Conservation (phyloP, 495 filamentous ascomycete genomes). For the Staphylotrichum longicolle region DNA sequence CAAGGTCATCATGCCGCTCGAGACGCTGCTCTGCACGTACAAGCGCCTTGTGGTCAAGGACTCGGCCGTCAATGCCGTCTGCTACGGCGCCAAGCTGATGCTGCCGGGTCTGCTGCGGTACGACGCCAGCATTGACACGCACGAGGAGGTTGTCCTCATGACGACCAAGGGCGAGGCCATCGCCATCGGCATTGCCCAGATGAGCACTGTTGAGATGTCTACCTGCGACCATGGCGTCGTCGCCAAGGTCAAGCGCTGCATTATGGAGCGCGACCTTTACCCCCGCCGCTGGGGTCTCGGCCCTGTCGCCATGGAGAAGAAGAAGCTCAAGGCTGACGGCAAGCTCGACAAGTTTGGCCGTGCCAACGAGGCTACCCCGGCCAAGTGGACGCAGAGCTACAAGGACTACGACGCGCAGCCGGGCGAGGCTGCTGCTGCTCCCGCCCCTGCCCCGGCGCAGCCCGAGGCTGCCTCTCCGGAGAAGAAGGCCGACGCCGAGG, state of each 20-base stretch:
- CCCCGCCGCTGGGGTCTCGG: slow-evolving; percentile 93
- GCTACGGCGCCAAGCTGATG: slow-evolving; percentile 98
- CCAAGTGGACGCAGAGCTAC: slow-evolving; percentile 85
- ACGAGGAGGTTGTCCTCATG: slow-evolving; percentile 76
- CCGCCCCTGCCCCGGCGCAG: slow-evolving; percentile 25
- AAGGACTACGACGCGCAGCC: slow-evolving; percentile 69
- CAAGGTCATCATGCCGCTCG: slow-evolving; percentile 82
- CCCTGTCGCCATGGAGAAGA: slow-evolving; percentile 88
- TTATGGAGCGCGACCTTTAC: slow-evolving; percentile 98
- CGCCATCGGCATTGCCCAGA: slow-evolving; percentile 89
- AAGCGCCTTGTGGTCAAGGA: slow-evolving; percentile 98
- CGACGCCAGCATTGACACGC: slow-evolving; percentile 69
- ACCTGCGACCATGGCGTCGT: slow-evolving; percentile 95
- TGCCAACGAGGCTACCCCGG: slow-evolving; percentile 84
- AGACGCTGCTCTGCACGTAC: slow-evolving; percentile 86
- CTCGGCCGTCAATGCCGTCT: slow-evolving; percentile 89
- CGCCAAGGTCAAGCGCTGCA: slow-evolving; percentile 92
- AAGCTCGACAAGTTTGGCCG: slow-evolving; percentile 97
- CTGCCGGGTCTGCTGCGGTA: slow-evolving; percentile 90
- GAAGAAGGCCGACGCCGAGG: slow-evolving; percentile 38
- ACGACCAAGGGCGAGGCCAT: slow-evolving; percentile 99
- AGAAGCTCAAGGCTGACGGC: slow-evolving; percentile 97
- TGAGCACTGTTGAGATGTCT: slow-evolving; percentile 61
- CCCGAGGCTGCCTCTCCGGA: slow-evolving; percentile 32
- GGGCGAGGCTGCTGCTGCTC: slow-evolving; percentile 30